These are phyloP conservation scores for Boletus patriciae DNA, from an alignment of 768 basidiomycete genomes.

Conservation along the genomic window DNA sequence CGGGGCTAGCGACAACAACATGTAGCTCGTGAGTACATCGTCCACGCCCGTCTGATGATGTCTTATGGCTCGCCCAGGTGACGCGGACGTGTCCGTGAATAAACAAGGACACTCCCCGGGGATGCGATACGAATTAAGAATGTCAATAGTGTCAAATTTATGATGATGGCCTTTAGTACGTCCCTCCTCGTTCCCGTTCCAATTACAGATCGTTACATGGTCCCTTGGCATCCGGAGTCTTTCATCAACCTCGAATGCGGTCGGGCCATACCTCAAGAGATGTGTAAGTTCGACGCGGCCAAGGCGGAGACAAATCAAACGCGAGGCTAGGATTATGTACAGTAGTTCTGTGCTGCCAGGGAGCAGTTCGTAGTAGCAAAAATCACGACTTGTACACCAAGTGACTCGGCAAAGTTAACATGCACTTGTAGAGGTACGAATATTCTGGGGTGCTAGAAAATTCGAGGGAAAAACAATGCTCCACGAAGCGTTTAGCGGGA, in stretches of 20 bases:
- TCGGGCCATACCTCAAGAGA: conserved; percentile 70
- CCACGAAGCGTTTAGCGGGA: no score
- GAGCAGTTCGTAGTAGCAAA: no score
- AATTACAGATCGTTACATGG: background rate
- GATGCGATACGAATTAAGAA: conserved; percentile 82
- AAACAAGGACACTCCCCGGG: conserved; percentile 59
- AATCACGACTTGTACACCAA: no score
- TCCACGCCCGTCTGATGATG: conserved; percentile 1
- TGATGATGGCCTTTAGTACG: conserved; percentile 82
- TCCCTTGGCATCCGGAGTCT: conserved; percentile 75
- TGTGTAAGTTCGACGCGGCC: conserved; percentile 85
- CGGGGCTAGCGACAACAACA: conserved; percentile 91
- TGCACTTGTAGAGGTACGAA: no score
- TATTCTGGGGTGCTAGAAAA: no score
- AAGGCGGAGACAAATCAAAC: conserved; percentile 82
- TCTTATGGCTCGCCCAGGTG: conserved; percentile 88
- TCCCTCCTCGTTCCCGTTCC: conserved; percentile 5
- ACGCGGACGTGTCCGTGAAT: conserved; percentile 93
- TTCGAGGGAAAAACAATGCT: no score
- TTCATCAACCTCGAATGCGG: conserved; percentile 64
- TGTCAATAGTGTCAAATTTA: conserved; percentile 81
- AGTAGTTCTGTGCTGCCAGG: no score
- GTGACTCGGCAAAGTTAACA: no score
- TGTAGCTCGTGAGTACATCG: conserved; percentile 77
- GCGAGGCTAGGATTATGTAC: no score